A percentile compares a stretch with the other conserved stretches of the same genome.
phyloP scores from a whole-genome alignment of 2,329 filamentous ascomycete genomes.

The Neophaeococcomyces aloes region DNA sequence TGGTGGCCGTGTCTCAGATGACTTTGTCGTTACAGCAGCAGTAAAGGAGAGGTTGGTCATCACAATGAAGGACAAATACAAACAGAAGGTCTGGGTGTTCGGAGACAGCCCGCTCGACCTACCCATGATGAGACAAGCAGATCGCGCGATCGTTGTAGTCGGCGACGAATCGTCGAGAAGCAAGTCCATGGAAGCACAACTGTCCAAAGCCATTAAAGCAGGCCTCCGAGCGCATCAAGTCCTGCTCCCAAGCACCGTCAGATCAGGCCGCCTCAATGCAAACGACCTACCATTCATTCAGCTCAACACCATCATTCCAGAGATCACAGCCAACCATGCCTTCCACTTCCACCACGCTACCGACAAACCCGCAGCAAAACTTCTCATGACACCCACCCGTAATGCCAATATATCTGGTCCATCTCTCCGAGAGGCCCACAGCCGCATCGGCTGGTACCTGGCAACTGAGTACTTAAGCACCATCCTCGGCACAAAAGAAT shows the following conservation, averaged over 20 bases:
- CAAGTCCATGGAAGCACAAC: slow-evolving; percentile 41
- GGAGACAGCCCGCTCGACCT: slow-evolving; percentile 52
- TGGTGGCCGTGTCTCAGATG: slow-evolving; percentile 38
- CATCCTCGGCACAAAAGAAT: slow-evolving; percentile 42
- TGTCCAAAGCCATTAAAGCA: slow-evolving; percentile 35
- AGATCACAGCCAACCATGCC: slow-evolving; percentile 13
- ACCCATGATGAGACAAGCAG: slow-evolving; percentile 44
- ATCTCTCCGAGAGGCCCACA: slow-evolving; percentile 40
- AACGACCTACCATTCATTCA: slow-evolving; percentile 34
- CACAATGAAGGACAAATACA: slow-evolving; percentile 28
- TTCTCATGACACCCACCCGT: slow-evolving; percentile 46
- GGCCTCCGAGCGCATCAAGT: slow-evolving; percentile 38
- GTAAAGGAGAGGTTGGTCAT: slow-evolving; percentile 42
- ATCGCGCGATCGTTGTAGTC: slow-evolving; percentile 47
- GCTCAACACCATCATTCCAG: slow-evolving; percentile 26
- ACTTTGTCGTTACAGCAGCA: slow-evolving; percentile 40
- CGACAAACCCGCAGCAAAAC: slow-evolving; percentile 33
- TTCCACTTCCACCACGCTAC: slow-evolving; percentile 37
- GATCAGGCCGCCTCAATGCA: slow-evolving; percentile 36
- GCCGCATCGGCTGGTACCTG: slow-evolving; percentile 43
- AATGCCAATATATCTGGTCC: slow-evolving; percentile 39
- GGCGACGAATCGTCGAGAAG: slow-evolving; percentile 39
- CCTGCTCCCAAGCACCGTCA: slow-evolving; percentile 32
- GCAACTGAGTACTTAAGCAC: slow-evolving; percentile 38
- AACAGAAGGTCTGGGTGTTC: slow-evolving; percentile 43